Conservation (phyloP, 805 yeast genomes). For the Schwanniomyces sp. region DNA sequence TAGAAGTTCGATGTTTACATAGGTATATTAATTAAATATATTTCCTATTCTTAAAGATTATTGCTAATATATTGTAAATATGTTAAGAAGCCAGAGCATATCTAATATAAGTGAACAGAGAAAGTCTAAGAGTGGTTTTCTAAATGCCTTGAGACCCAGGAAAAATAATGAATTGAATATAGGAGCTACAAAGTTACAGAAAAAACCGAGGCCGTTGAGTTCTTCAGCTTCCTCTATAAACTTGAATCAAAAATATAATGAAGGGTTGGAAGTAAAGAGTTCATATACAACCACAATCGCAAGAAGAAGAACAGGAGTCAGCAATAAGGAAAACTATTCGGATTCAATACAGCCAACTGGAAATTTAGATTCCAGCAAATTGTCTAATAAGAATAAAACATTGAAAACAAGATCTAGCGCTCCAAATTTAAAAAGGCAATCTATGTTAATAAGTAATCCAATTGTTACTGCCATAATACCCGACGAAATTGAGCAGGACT, state of each 20-base stretch:
- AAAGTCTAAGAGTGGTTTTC: conserved; percentile 9
- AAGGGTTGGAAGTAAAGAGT: not conserved
- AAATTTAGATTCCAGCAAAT: not conserved
- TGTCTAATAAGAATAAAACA: conserved; percentile 1
- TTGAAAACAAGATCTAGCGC: conserved; percentile 21
- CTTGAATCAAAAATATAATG: conserved; percentile 8
- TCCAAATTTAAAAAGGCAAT: conserved; percentile 17
- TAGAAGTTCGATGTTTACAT: not conserved
- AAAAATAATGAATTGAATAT: conserved; percentile 6
- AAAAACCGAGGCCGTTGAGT: conserved; percentile 9
- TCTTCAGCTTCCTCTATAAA: conserved; percentile 9
- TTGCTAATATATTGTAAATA: conserved; percentile 1
- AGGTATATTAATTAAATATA: not conserved
- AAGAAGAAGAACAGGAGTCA: conserved; percentile 6
- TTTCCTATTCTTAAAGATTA: not conserved
- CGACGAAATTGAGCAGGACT: not conserved
- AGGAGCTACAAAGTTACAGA: not conserved
- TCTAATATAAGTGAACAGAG: conserved; percentile 20
- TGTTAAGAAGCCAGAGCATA: conserved; percentile 29
- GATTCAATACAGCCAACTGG: not conserved
- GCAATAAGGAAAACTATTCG: conserved; percentile 14
- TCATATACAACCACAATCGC: conserved; percentile 9
- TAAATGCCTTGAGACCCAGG: conserved; percentile 14
- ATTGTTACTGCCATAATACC: not conserved
- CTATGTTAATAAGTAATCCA: conserved; percentile 5